Conservation (phyloP, 257 asterid species). For the Lantana camara region DNA sequence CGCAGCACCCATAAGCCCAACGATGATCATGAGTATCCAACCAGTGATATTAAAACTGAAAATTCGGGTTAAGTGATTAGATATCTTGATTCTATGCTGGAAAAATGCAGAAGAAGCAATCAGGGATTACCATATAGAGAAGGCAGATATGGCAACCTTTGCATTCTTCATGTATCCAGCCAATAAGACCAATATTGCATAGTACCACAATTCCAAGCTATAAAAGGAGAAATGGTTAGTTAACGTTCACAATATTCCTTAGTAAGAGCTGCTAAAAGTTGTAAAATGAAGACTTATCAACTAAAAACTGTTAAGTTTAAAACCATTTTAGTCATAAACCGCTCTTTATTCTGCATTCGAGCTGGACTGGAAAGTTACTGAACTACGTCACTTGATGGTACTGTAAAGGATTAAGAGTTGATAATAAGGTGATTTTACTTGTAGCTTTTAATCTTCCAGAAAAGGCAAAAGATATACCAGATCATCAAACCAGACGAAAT, state of each 20-base stretch:
- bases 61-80: background rate
- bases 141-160: constrained; percentile 52
- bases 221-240: background rate
- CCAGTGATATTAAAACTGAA: constrained; percentile 52
- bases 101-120: background rate
- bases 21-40: constrained; percentile 54
- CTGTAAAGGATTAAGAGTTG: no score
- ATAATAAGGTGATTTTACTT: no score
- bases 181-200: constrained; percentile 48
- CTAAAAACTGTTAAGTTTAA: no score
- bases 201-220: constrained; percentile 63
- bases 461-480: constrained; percentile 36
- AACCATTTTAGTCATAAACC: no score
- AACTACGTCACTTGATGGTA: no score
- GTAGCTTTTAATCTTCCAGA: no score
- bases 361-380: no score
- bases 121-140: constrained; percentile 50
- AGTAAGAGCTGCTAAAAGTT: no score
- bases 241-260: no score
- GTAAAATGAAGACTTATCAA: no score
- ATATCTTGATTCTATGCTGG: background rate
- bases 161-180: constrained; percentile 64
- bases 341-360: no score
- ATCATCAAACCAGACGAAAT: constrained; percentile 55
- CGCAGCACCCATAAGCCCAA: constrained; percentile 63